Conservation (phyloP, 306 rosid genomes). For the Lathyrus aphaca region DNA sequence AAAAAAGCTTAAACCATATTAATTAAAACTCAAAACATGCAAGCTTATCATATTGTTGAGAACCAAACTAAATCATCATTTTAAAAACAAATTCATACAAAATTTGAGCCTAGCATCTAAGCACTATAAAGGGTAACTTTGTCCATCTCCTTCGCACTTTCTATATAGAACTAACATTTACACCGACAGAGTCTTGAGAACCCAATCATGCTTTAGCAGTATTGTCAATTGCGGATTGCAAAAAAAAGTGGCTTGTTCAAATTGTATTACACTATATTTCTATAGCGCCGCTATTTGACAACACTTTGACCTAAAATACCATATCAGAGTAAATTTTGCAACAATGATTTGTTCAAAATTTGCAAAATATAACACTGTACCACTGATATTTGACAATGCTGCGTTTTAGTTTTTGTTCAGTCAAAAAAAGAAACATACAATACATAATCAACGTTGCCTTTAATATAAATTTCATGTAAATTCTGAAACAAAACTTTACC, state of each 20-base stretch:
- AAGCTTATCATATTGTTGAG: not conserved
- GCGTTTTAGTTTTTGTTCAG: not conserved
- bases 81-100: slow-evolving; percentile 2
- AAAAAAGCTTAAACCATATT: slow-evolving; percentile 1
- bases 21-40: slow-evolving; percentile 10
- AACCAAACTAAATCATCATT: slow-evolving; percentile 15
- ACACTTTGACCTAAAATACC: too few relatives aligned
- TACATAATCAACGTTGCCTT: not conserved
- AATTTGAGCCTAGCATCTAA: not conserved
- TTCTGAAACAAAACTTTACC: slow-evolving; percentile 47
- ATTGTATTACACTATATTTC: too few relatives aligned
- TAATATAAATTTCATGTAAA: not conserved
- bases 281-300: too few relatives aligned
- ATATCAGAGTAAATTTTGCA: too few relatives aligned
- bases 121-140: slow-evolving; percentile 22
- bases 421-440: not conserved
- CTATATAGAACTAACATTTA: not conserved
- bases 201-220: not conserved
- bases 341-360: too few relatives aligned
- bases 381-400: too few relatives aligned
- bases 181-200: slow-evolving; percentile 21
- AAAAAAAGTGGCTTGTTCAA: too few relatives aligned
- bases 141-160: not conserved
- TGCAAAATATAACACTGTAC: too few relatives aligned
- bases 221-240: too few relatives aligned